These are phyloP conservation scores for Podospora pseudopauciseta DNA, from an alignment of 495 filamentous ascomycete genomes.

Conservation along the genomic window DNA sequence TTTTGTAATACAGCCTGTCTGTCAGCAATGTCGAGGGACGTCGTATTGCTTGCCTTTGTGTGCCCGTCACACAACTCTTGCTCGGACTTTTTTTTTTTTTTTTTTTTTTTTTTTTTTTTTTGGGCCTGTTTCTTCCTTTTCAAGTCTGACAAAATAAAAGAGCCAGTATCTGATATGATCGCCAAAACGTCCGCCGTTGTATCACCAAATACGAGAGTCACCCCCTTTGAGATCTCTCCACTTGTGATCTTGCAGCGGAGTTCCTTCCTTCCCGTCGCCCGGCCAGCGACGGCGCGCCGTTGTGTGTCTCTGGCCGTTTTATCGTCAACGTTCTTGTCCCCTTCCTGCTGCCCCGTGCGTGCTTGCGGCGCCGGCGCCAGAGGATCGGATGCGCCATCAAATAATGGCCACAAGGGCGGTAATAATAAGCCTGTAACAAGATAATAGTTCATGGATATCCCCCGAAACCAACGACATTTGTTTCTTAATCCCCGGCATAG, in stretches of 20 bases:
- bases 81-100: not conserved
- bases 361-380: too few relatives aligned
- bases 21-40: not conserved
- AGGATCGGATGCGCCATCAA: too few relatives aligned
- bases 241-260: conserved; percentile 11
- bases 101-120: too few relatives aligned
- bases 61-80: not conserved
- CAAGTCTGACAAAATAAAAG: not conserved
- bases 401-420: too few relatives aligned
- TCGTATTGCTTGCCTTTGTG: not conserved
- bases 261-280: too few relatives aligned
- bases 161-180: not conserved
- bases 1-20: not conserved
- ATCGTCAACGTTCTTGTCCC: not conserved
- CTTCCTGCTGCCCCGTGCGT: too few relatives aligned
- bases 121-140: not conserved
- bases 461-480: not conserved
- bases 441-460: not conserved
- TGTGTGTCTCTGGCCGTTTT: not conserved
- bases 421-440: conserved; percentile 2
- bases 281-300: not conserved
- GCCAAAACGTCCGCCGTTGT: not conserved
- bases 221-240: not conserved
- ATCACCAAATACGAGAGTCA: not conserved
- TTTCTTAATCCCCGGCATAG: not conserved